Evolutionary conservation across 2,329 filamentous ascomycete species (phyloP).

Genomic region (Teratosphaeria destructans): DNA sequence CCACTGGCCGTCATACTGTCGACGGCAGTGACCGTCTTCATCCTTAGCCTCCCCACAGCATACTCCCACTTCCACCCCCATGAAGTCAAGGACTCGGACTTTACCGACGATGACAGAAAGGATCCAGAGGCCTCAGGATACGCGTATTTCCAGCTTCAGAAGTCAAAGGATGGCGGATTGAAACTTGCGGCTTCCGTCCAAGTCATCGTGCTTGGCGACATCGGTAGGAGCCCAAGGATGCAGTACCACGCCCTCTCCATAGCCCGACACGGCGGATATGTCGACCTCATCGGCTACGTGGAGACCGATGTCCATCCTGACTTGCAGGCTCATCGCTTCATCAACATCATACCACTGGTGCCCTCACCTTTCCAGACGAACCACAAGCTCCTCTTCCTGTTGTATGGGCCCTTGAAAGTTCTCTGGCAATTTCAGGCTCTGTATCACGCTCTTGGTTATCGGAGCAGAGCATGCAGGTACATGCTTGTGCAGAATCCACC

Average conservation of each 20-base stretch:
- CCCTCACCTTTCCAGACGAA: constrained; percentile 60
- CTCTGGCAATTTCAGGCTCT: constrained; percentile 69
- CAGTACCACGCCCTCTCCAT: constrained; percentile 95
- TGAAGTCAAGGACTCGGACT: constrained; percentile 16
- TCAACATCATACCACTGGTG: constrained; percentile 61
- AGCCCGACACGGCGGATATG: constrained; percentile 66
- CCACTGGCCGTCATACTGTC: constrained; percentile 32
- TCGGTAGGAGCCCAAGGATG: constrained; percentile 94
- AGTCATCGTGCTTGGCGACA: constrained; percentile 86
- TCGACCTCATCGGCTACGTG: constrained; percentile 80
- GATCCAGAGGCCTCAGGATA: constrained; percentile 21
- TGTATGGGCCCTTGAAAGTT: constrained; percentile 75
- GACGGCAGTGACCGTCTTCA: constrained; percentile 37
- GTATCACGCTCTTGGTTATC: constrained; percentile 62
- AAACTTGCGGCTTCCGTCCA: constrained; percentile 50
- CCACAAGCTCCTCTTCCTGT: constrained; percentile 62
- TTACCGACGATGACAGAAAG: constrained; percentile 18
- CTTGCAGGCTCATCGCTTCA: constrained; percentile 55
- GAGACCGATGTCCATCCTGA: constrained; percentile 77
- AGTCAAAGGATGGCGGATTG: constrained; percentile 15
- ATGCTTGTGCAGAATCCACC: constrained; percentile 89
- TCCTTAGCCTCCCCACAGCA: constrained; percentile 43
- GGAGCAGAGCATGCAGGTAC: constrained; percentile 65
- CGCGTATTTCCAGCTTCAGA: constrained; percentile 17
- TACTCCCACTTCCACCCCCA: constrained; percentile 33